Conservation (phyloP, 2,329 filamentous ascomycete species). For the Aspergillus fructus region DNA sequence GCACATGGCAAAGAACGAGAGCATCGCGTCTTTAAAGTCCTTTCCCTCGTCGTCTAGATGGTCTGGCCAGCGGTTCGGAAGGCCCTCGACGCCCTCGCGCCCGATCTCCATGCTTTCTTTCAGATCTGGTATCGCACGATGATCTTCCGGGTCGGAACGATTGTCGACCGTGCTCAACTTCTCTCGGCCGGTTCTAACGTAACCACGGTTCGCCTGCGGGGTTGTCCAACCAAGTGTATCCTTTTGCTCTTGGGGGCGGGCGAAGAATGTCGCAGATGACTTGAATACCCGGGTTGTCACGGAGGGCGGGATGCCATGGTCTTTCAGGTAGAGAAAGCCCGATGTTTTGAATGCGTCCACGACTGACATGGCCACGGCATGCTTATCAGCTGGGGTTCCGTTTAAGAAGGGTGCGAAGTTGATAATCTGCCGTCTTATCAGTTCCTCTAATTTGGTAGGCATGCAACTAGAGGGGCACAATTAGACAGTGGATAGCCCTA, state of each 20-base stretch:
- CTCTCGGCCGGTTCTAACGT: conserved; percentile 68
- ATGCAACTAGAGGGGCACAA: not conserved
- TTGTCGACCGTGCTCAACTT: conserved; percentile 64
- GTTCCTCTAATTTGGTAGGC: not conserved
- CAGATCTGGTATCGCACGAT: conserved; percentile 51
- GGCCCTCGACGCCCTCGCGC: conserved; percentile 57
- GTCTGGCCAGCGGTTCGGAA: conserved; percentile 77
- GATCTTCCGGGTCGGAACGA: conserved; percentile 56
- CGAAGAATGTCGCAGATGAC: conserved; percentile 70
- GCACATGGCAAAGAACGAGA: conserved; percentile 71
- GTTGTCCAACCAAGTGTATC: conserved; percentile 68
- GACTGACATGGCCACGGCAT: conserved; percentile 67
- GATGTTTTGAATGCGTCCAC: conserved; percentile 78
- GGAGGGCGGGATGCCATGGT: conserved; percentile 67
- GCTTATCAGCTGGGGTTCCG: conserved; percentile 60
- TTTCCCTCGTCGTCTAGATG: conserved; percentile 53
- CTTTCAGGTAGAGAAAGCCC: conserved; percentile 85
- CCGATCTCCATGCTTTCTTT: conserved; percentile 65
- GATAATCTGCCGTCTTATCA: conserved; percentile 58
- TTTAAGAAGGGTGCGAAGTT: conserved; percentile 73
- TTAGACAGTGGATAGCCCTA: conserved; percentile 18
- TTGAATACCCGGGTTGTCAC: conserved; percentile 63
- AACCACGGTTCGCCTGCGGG: conserved; percentile 71
- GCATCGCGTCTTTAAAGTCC: conserved; percentile 70
- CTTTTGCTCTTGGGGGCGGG: conserved; percentile 62